Conservation (phyloP, 306 rosid genomes). For the Gynostemma pentaphyllum region DNA sequence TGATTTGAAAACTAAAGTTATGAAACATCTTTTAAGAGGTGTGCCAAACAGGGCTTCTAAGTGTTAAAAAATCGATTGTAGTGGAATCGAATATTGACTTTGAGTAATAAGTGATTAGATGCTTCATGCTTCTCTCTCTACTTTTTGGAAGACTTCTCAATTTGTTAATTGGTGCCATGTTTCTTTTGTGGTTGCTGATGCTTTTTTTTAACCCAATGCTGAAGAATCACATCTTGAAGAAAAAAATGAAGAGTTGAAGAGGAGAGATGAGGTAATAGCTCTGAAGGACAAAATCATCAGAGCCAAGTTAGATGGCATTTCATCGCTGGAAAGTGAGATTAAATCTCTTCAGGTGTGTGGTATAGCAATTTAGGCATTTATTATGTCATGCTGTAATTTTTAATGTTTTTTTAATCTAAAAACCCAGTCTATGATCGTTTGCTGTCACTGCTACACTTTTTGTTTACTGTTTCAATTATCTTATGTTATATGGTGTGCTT, state of each 20-base stretch:
- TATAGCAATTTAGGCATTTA: slow-evolving; percentile 4
- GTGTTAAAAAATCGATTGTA: background rate
- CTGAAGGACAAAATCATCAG: slow-evolving; percentile 45
- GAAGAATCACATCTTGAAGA: slow-evolving; percentile 50
- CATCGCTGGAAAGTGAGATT: slow-evolving; percentile 49
- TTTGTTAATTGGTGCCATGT: background rate
- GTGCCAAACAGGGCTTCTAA: too few relatives aligned
- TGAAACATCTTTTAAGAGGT: too few relatives aligned
- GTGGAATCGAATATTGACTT: background rate
- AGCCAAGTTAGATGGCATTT: slow-evolving; percentile 35
- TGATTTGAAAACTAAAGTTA: too few relatives aligned
- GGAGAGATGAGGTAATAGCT: slow-evolving; percentile 43
- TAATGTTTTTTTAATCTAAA: too few relatives aligned
- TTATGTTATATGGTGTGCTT: background rate
- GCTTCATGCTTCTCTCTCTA: background rate
- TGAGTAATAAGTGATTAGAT: background rate
- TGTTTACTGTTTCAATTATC: background rate
- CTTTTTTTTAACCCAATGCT: slow-evolving; percentile 11
- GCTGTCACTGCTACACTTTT: too few relatives aligned
- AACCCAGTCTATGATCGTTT: too few relatives aligned
- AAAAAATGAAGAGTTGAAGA: slow-evolving; percentile 39
- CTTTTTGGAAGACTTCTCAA: background rate
- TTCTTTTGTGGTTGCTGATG: slow-evolving; percentile 10
- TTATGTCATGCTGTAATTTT: background rate
- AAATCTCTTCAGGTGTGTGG: slow-evolving; percentile 65